phyloP scores from a whole-genome alignment of 1,139 yeast genomes.

The Yamadazyma trypodendri region DNA sequence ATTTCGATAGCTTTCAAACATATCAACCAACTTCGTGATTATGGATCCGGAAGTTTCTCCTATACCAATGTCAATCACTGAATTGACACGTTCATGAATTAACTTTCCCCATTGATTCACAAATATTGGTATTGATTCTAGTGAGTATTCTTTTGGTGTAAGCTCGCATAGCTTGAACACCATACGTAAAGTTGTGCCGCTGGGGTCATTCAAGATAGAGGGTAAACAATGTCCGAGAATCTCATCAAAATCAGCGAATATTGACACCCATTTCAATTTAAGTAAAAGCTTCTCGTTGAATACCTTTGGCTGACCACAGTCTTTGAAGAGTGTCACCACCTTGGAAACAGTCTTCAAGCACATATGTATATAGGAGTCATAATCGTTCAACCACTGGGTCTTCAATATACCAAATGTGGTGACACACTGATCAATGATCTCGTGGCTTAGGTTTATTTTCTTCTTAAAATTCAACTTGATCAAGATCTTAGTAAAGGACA shows the following conservation, averaged over 20 bases:
- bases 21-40: conserved; percentile 1
- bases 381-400: conserved; percentile 18
- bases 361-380: conserved; percentile 20
- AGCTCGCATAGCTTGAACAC: conserved; percentile 19
- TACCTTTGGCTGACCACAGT: conserved; percentile 22
- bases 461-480: conserved; percentile 22
- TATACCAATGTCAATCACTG: conserved; percentile 7
- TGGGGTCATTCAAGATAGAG: conserved; percentile 15
- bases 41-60: not conserved
- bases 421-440: conserved; percentile 18
- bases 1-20: conserved; percentile 9
- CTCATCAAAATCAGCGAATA: conserved; percentile 27
- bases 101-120: conserved; percentile 23
- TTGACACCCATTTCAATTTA: conserved; percentile 30
- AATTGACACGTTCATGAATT: conserved; percentile 10
- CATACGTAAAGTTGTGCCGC: conserved; percentile 17
- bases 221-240: conserved; percentile 22
- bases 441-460: conserved; percentile 18
- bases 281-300: conserved; percentile 22
- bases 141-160: conserved; percentile 18
- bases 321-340: conserved; percentile 21
- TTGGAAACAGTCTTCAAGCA: conserved; percentile 17
- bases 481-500: conserved; percentile 19
- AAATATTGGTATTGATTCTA: conserved; percentile 21
- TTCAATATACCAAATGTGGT: conserved; percentile 19